These are phyloP conservation scores for Paxillus ammoniavirescens DNA, from an alignment of 768 basidiomycete genomes.

Conservation along the genomic window DNA sequence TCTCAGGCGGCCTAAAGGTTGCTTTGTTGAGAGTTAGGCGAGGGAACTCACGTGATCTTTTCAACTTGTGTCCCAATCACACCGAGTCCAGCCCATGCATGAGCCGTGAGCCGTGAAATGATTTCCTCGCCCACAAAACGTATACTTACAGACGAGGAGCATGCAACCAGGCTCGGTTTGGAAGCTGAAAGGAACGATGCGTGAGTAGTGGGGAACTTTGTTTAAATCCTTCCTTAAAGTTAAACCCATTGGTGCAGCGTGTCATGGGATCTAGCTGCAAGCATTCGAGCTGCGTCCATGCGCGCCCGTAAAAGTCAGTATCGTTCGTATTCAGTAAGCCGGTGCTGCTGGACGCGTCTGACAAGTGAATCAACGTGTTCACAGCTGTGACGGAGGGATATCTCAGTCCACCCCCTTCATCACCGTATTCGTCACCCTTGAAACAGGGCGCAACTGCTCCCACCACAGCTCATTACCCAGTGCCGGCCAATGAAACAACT, in stretches of 20 bases:
- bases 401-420: constrained; percentile 38
- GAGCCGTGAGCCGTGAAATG: constrained; percentile 10
- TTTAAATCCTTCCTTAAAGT: constrained; percentile 5
- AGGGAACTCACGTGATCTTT: background rate
- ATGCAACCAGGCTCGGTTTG: constrained; percentile 22
- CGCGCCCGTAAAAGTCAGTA: constrained; percentile 61
- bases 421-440: constrained; percentile 20
- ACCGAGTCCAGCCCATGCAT: background rate
- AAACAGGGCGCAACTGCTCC: constrained; percentile 27
- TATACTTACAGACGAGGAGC: constrained; percentile 32
- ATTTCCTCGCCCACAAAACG: constrained; percentile 33
- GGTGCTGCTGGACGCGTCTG: constrained; percentile 26
- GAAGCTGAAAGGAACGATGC: constrained; percentile 20
- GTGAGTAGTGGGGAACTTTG: constrained; percentile 20
- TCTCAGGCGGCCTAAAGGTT: too few species aligned
- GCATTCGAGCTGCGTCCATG: constrained; percentile 54
- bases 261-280: constrained; percentile 49
- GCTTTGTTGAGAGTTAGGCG: background rate
- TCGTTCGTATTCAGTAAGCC: constrained; percentile 6
- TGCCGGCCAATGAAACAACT: constrained; percentile 55
- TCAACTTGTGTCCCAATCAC: background rate
- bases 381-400: constrained; percentile 66
- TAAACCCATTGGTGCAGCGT: constrained; percentile 30
- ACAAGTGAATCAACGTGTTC: constrained; percentile 25
- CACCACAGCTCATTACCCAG: constrained; percentile 39